Base-by-base conservation (phyloP, 2,329 filamentous ascomycete genomes). In the Aspergillus costaricaensis region DNA sequence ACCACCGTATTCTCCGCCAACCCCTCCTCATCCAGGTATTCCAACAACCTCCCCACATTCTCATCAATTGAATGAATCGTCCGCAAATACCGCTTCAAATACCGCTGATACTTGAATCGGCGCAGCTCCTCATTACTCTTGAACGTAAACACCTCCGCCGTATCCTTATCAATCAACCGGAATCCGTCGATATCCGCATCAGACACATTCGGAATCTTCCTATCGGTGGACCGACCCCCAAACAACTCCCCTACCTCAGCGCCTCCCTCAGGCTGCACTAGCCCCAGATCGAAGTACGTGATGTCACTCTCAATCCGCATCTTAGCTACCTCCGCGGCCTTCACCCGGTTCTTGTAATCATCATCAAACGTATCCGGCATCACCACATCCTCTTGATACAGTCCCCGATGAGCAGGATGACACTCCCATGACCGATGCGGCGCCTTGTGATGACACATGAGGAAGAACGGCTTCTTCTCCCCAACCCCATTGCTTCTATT, bases 401-500 rank as follows among this genome's bases (percentile, higher is more conserved):
- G 68, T 48, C 77, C 41, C 58, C 80, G 80, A 68, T 85, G 80
- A 62, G 81, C 81, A 5, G 74, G 65, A 59, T 84, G 73, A 56
- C 73, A 83, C 63, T 85, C 82, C 82, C 83, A 85, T 14, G 74
- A 78, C 3, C 82, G 75, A 62, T 85, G 83, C 0, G 83, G 82
- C 0, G 83, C 83, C 63, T 85, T 85, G 67, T 85, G 82, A 62
- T 85, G 83, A 65, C 81, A 84, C 82, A 85, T 85, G 47, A 83
- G 65, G 65, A 84, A 85, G 69, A 85, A 85, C 0, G 82, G 82
- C 58, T 73, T 73, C 1, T 58, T 44, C 5, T 60, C 32, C 12
- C 12, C 62, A 43, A 74, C 72, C 7, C 73, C 32, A 14, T 15
- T 15, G 5, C 5, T 15, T 5, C 32, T 36, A 14, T 68, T 50